Evolutionary conservation across 139 green algal species (phyloP), one percentile per base, ranked within the genome.

Genomic region (Trebouxia sp.): DNA sequence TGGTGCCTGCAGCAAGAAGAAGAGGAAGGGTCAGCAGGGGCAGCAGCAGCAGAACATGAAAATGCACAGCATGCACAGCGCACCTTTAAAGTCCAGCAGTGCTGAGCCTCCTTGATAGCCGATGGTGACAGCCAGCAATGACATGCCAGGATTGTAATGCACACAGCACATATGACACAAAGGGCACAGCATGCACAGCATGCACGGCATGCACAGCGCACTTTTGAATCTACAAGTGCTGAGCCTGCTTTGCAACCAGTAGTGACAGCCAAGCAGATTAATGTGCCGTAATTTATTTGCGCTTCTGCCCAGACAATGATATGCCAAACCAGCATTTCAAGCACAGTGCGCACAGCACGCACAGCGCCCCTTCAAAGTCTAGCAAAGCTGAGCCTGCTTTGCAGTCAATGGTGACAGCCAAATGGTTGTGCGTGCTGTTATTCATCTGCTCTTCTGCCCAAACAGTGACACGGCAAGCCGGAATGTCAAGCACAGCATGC

Each of bases 271-370:
- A 97, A 79, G 32, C 70, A 37, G 76, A 98, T 96, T 72, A 85
- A 84, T 6, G 90, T 93, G 72, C 96, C 96, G 78, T 99, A 95
- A 76, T 99, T 96, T 96, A 99, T 97, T 39, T 91, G 85, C 83
- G 98, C 96, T 26, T 86, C 53, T 0, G 92, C 90, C 0, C 32
- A 24, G 32, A 99, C 91, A 0, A 74, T 92, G 75, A 90, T 92
- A n/a, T n/a, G n/a, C n/a, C n/a, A n/a, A n/a, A n/a, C n/a, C n/a
- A n/a, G n/a, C n/a, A n/a, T n/a, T n/a, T n/a, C n/a, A n/a, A 42
- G 20, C 43, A 35, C 11, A 32, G 66, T 1, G 35, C 20, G 17
- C 9, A n/a, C n/a, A n/a, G n/a, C n/a, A n/a, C n/a, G n/a, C n/a
- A n/a, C n/a, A 41, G 28, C 37, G 88, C 95, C 41, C 94, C 94